Evolutionary conservation across 2,329 filamentous ascomycete genomes (phyloP).

Genomic region (Thermothelomyces thermophilus): DNA sequence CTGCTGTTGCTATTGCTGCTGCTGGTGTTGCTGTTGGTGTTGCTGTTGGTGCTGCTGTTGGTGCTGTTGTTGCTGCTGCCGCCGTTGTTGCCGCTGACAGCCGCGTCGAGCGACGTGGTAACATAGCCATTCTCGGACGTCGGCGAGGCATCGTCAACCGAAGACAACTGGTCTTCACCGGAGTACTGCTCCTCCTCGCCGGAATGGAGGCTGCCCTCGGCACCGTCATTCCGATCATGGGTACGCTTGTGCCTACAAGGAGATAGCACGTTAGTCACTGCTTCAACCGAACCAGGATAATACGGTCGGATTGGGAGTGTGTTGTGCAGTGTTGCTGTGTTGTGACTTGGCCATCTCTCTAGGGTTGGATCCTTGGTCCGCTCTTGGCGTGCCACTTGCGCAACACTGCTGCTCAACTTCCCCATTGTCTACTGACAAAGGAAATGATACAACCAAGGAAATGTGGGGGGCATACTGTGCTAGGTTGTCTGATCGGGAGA

Average conservation of each 20-base stretch:
- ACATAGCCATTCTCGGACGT: constrained; percentile 61
- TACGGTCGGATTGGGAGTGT: constrained; percentile 25
- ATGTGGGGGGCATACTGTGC: constrained; percentile 67
- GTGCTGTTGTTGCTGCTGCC: neutral
- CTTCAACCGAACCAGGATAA: constrained; percentile 7
- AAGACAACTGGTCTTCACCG: constrained; percentile 77
- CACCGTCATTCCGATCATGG: constrained; percentile 58
- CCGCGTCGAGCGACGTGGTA: constrained; percentile 44
- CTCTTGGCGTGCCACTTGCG: constrained; percentile 36
- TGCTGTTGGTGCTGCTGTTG: constrained; percentile 18
- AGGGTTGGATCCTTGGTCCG: constrained; percentile 27
- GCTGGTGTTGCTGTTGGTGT: neutral
- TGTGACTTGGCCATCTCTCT: constrained; percentile 27
- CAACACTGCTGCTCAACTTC: constrained; percentile 35
- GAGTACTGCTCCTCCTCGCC: constrained; percentile 81
- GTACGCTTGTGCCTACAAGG: constrained; percentile 76
- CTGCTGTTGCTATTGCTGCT: constrained; percentile 18
- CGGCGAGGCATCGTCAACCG: constrained; percentile 72
- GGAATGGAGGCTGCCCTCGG: constrained; percentile 53
- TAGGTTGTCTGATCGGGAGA: constrained; percentile 97
- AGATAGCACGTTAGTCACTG: constrained; percentile 33
- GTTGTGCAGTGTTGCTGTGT: constrained; percentile 32
- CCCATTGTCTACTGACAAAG: constrained; percentile 30
- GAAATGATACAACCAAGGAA: constrained; percentile 34
- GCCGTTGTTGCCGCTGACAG: constrained; percentile 30